Percentiles rank a stretch among this genome's conserved stretches.
Conservation (phyloP, 2,329 filamentous ascomycete genomes). For the Ophiocordyceps australis region DNA sequence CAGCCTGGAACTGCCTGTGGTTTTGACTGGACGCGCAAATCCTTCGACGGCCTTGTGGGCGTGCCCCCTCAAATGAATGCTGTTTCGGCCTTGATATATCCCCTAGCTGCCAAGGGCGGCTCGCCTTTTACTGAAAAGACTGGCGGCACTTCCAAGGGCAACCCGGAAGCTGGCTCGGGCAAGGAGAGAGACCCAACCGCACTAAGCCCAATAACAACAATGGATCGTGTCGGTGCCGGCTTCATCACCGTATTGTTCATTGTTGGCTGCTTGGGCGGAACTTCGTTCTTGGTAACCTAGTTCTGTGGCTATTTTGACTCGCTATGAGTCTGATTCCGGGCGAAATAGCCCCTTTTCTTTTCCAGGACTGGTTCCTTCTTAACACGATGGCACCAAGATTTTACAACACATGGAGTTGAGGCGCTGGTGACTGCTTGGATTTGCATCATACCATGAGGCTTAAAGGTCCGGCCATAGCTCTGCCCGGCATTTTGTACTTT, state of each 20-base stretch:
- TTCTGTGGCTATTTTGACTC: too few relatives aligned
- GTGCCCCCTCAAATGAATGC: constrained; percentile 57
- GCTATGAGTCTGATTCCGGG: too few relatives aligned
- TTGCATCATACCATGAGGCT: too few relatives aligned
- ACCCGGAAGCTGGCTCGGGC: constrained; percentile 15
- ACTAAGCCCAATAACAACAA: constrained; percentile 20
- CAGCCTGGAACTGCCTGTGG: constrained; percentile 43
- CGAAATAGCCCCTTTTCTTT: too few relatives aligned
- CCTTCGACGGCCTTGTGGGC: constrained; percentile 40
- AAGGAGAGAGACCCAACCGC: constrained; percentile 9
- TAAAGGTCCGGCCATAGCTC: too few relatives aligned
- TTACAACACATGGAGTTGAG: too few relatives aligned
- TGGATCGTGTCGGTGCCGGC: constrained; percentile 36
- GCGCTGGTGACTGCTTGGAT: too few relatives aligned
- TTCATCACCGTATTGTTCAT: constrained; percentile 33
- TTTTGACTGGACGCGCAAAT: constrained; percentile 38
- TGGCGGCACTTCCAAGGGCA: constrained; percentile 39
- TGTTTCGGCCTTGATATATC: constrained; percentile 43
- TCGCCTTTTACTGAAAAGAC: constrained; percentile 30
- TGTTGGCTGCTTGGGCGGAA: constrained; percentile 28
- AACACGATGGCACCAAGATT: too few relatives aligned
- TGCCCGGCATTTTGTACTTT: too few relatives aligned
- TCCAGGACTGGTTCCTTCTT: too few relatives aligned
- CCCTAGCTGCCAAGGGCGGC: constrained; percentile 24
- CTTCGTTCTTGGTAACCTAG: constrained; percentile 26